Base-by-base conservation (phyloP, 2,329 filamentous ascomycete species). In the Aureobasidium mangrovei region DNA sequence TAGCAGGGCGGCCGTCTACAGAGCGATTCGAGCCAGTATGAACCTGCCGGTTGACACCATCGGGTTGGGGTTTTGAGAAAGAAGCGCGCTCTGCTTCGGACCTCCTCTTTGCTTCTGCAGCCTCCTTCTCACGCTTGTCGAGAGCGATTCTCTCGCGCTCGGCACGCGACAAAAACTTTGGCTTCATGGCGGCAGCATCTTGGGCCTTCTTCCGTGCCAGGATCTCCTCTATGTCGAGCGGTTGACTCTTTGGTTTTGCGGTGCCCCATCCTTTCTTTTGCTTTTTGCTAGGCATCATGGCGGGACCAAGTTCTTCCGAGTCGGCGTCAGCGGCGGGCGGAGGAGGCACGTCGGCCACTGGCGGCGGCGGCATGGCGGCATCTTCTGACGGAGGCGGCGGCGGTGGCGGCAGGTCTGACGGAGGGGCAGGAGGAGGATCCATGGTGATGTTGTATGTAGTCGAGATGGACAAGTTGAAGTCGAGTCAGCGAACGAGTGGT, bases 141-240 rank as follows among this genome's bases (percentile, higher is more conserved):
- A 88, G 76, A 31, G 88, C 89, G 28, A 94, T 70, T 57, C 83
- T 81, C 67, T 95, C 89, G 54, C 91, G 81, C 68, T 95, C 81
- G 32, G 86, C 85, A 73, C 87, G 93, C 4, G 87, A 86, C 26
- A 95, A 74, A 67, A 94, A 95, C 68, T 88, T 91, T 4, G 90
- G 90, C 76, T 93, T 95, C 54, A 88, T 80, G 7, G 88, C 85
- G 12, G 86, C 88, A 35, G 86, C 86, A 70, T 93, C 88, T 29
- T 87, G 85, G 58, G 88, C 88, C 66, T 86, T 88, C 76, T 94
- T 94, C 72, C 91, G 86, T 61, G 83, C 82, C 26, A 95, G 72
- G 4, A 95, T 79, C 62, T 95, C 87, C 69, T 95, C 90, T 55
- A 95, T 84, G 66, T 88, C 91, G 45, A 95, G 74, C 7, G 86